A percentile compares a stretch with the other conserved stretches of the same genome.
phyloP scores from a whole-genome alignment of 371 early-diverging fungal species.

The Mortierella sp. region DNA sequence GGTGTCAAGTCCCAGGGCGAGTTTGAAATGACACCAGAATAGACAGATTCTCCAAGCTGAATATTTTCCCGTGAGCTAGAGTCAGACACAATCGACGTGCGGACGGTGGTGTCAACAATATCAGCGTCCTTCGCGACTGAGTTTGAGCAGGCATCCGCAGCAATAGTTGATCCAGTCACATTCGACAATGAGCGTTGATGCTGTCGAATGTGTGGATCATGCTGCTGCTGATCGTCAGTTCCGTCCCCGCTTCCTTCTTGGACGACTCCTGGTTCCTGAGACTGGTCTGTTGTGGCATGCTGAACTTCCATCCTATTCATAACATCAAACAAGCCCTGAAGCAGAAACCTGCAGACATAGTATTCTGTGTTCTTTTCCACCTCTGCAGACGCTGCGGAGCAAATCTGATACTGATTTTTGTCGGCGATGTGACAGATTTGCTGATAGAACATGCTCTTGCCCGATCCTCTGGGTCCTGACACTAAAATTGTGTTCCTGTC shows the following conservation, averaged over 20 bases:
- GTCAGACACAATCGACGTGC: neutral
- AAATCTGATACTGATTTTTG: constrained; percentile 28
- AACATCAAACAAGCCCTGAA: constrained; percentile 63
- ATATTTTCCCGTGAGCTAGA: neutral
- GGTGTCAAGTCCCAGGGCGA: neutral
- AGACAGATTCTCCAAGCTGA: neutral
- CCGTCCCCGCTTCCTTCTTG: neutral
- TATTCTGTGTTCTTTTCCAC: constrained; percentile 69
- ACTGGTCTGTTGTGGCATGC: constrained; percentile 22
- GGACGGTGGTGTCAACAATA: neutral
- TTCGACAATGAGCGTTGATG: neutral
- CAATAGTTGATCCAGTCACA: neutral
- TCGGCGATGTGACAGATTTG: constrained; percentile 44
- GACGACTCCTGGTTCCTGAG: neutral
- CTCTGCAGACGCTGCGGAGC: constrained; percentile 66
- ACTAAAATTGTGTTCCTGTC: constrained; percentile 31
- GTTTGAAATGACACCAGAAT: neutral
- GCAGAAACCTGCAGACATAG: constrained; percentile 60
- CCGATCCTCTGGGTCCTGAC: constrained; percentile 44
- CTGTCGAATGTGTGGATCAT: neutral
- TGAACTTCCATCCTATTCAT: constrained; percentile 46
- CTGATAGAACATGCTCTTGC: constrained; percentile 50
- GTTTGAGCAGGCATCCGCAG: neutral
- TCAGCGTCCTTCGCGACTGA: neutral
- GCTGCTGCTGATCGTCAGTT: neutral